phyloP scores from a whole-genome alignment of 2,329 filamentous ascomycete species.

The Fusarium globosum region DNA sequence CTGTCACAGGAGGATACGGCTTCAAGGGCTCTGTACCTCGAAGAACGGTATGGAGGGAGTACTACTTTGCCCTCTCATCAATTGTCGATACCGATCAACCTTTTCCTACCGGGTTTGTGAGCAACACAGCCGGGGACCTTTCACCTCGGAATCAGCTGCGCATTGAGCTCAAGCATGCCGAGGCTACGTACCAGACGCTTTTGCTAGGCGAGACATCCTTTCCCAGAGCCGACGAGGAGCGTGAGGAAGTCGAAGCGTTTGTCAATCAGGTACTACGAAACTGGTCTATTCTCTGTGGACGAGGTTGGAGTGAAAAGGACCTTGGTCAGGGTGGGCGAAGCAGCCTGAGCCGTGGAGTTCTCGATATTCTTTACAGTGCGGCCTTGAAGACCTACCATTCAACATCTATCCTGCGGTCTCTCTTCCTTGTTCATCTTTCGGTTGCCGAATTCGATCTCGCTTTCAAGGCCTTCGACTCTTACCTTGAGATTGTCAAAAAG shows the following conservation, averaged over 20 bases:
- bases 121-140: constrained; percentile 56
- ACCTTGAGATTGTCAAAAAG: constrained; percentile 86
- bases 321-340: constrained; percentile 84
- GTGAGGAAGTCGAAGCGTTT: constrained; percentile 84
- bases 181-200: constrained; percentile 81
- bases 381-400: constrained; percentile 97
- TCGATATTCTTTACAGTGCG: constrained; percentile 90
- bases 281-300: constrained; percentile 84
- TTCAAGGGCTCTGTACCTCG: constrained; percentile 69
- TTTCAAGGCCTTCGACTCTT: constrained; percentile 90
- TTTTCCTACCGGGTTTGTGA: constrained; percentile 63
- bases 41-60: constrained; percentile 83
- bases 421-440: constrained; percentile 88
- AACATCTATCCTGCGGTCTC: constrained; percentile 83
- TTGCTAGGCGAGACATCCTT: constrained; percentile 84
- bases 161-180: constrained; percentile 81
- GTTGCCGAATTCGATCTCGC: constrained; percentile 93
- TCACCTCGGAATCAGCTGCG: constrained; percentile 73
- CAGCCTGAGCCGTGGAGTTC: constrained; percentile 77
- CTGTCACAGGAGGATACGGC: constrained; percentile 65
- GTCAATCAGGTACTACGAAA: constrained; percentile 83
- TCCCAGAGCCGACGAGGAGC: constrained; percentile 82
- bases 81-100: constrained; percentile 75
- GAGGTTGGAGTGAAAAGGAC: constrained; percentile 82
- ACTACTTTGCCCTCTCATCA: constrained; percentile 83